These are phyloP conservation scores for Torrubiellomyces zombiae DNA, from an alignment of 2,329 filamentous ascomycete genomes.

Conservation along the genomic window DNA sequence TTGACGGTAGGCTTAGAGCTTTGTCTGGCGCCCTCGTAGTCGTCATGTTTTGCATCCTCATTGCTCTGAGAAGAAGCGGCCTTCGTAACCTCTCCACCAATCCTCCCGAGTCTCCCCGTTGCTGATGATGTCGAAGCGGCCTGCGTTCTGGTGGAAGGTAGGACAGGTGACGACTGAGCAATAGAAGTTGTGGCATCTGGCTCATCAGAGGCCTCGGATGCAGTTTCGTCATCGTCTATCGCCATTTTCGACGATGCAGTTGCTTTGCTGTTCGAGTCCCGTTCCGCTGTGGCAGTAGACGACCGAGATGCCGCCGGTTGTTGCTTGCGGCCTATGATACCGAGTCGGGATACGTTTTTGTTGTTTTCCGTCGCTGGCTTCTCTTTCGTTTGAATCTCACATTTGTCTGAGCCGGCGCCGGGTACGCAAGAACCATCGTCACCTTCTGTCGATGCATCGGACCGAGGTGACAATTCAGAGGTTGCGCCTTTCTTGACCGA, in stretches of 20 bases:
- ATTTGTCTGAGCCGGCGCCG: too few species aligned
- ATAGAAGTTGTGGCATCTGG: conserved; percentile 12
- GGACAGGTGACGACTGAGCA: conserved; percentile 7
- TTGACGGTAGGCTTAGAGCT: conserved; percentile 6
- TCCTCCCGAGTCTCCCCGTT: conserved; percentile 22
- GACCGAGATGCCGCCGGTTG: conserved; percentile 10
- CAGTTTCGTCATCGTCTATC: conserved; percentile 22
- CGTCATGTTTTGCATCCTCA: conserved; percentile 4
- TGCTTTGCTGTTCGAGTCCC: conserved; percentile 1
- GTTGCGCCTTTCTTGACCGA: conserved; percentile 10
- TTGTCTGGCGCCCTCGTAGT: conserved; percentile 2
- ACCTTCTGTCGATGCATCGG: conserved; percentile 17
- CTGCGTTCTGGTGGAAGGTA: conserved; percentile 8
- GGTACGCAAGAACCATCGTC: conserved; percentile 10
- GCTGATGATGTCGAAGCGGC: conserved; percentile 7
- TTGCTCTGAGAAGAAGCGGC: too few species aligned
- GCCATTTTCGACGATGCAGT: too few species aligned
- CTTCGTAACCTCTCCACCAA: conserved; percentile 18
- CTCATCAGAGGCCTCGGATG: conserved; percentile 22
- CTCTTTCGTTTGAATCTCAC: too few species aligned
- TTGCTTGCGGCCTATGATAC: conserved; percentile 18
- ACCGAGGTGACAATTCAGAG: conserved; percentile 5
- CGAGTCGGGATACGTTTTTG: conserved; percentile 12
- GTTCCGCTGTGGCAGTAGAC: conserved; percentile 5
- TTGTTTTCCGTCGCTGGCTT: conserved; percentile 7